phyloP scores from a whole-genome alignment of 225 moss, liverwort and hornwort species.

The Marchantia polymorpha region DNA sequence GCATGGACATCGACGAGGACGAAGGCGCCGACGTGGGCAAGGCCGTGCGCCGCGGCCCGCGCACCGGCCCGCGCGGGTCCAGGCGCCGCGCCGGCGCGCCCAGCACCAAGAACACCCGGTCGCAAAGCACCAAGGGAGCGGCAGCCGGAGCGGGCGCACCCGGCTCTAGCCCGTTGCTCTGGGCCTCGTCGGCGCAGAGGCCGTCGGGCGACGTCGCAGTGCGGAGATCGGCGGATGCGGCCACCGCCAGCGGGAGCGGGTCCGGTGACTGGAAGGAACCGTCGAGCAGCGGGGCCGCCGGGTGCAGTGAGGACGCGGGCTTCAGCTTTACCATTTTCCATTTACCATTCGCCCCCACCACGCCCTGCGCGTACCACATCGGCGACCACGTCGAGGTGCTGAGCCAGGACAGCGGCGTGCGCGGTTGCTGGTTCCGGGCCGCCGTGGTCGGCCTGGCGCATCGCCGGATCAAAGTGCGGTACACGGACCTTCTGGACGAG shows the following conservation, averaged over 20 bases:
- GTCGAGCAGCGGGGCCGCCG: background rate
- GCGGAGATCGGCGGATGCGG: slow-evolving; percentile 45
- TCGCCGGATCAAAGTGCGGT: slow-evolving; percentile 67
- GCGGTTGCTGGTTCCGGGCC: slow-evolving; percentile 87
- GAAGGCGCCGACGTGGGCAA: slow-evolving; percentile 62
- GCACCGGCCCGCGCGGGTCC: slow-evolving; percentile 63
- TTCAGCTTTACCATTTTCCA: too few relatives aligned
- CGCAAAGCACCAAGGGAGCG: slow-evolving; percentile 41
- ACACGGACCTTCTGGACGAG: slow-evolving; percentile 66
- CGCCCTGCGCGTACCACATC: slow-evolving; percentile 56
- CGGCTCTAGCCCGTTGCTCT: slow-evolving; percentile 47
- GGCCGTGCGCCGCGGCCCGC: slow-evolving; percentile 69
- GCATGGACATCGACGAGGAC: slow-evolving; percentile 73
- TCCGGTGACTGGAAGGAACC: slow-evolving; percentile 10
- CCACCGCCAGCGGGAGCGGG: slow-evolving; percentile 28
- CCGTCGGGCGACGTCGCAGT: slow-evolving; percentile 35
- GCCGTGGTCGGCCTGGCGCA: slow-evolving; percentile 54
- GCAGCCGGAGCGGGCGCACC: slow-evolving; percentile 19
- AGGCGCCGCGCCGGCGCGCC: slow-evolving; percentile 62
- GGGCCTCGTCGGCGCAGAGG: slow-evolving; percentile 46
- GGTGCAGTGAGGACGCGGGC: slow-evolving; percentile 33
- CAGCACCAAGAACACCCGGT: slow-evolving; percentile 44
- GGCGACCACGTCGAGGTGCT: slow-evolving; percentile 78
- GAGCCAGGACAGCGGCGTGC: slow-evolving; percentile 85
- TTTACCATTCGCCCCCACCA: too few relatives aligned